These are phyloP conservation scores for Aspergillus campestris DNA, from an alignment of 495 filamentous ascomycete genomes.

Conservation along the genomic window DNA sequence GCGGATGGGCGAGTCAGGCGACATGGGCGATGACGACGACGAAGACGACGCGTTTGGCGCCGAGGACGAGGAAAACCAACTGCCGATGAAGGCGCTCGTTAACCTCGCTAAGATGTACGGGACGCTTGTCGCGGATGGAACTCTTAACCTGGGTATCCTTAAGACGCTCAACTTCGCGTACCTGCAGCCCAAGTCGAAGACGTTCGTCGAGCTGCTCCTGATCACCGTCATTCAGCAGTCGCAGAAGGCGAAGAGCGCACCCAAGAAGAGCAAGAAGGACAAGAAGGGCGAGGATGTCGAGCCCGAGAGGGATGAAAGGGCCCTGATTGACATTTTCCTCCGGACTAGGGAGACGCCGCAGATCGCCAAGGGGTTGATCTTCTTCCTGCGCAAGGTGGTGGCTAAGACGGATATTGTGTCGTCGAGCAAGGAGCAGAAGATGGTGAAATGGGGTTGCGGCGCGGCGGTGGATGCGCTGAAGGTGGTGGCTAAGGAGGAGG, in stretches of 20 bases:
- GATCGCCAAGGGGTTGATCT: slow-evolving; percentile 62
- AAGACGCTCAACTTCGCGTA: slow-evolving; percentile 74
- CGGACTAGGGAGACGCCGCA: slow-evolving; percentile 50
- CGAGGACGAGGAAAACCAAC: slow-evolving; percentile 36
- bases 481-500: slow-evolving; percentile 28
- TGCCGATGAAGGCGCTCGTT: slow-evolving; percentile 59
- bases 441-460: slow-evolving; percentile 63
- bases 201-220: slow-evolving; percentile 71
- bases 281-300: slow-evolving; percentile 20
- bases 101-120: slow-evolving; percentile 87
- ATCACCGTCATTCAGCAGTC: slow-evolving; percentile 64
- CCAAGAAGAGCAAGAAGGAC: slow-evolving; percentile 15
- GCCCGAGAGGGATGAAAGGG: slow-evolving; percentile 37
- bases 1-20: slow-evolving; percentile 64
- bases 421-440: slow-evolving; percentile 46
- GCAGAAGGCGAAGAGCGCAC: slow-evolving; percentile 28
- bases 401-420: slow-evolving; percentile 64
- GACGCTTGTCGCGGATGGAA: slow-evolving; percentile 57
- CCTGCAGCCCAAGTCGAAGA: slow-evolving; percentile 65
- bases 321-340: slow-evolving; percentile 57
- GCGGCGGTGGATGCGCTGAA: slow-evolving; percentile 52
- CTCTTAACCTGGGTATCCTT: slow-evolving; percentile 54
- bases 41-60: slow-evolving; percentile 40
- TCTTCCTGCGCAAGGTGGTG: slow-evolving; percentile 70
- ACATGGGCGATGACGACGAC: slow-evolving; percentile 46